Evolutionary conservation across 2,329 filamentous ascomycete species (phyloP), one percentile per base, ranked within the genome.

Genomic region (Xylaria sp.): DNA sequence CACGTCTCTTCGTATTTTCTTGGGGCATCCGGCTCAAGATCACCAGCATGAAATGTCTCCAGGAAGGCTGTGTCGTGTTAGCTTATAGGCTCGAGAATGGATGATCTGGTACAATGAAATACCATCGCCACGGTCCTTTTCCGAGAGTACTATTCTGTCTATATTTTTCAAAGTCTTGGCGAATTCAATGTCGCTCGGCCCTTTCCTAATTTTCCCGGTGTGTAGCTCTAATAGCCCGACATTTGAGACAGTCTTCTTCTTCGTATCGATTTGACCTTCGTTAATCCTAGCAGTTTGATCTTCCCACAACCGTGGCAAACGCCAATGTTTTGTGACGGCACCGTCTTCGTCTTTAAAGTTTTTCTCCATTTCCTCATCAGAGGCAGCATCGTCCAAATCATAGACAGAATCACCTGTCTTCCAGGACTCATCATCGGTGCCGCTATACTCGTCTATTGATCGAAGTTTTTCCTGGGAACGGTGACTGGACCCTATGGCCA

Each of bases 1-100:
- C 76, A 75, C 23, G 78, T 76, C 60, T 83, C 79, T 1, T 75
- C 56, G 68, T 82, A 83, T 60, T 76, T 78, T 50, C 77, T 74
- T 30, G 78, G 77, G 0, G 79, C 78, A 3, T 79, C 76, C 0
- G 81, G 79, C 56, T 82, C 80, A 1, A 83, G 70, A 53, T 85
- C 83, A 5, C 78, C 82, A 5, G 77, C 74, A 64, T 85, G 83
- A 76, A 82, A 85, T 32, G 77, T 75, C 55, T 83, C 75, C 59
- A 84, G 82, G 73, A 83, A 82, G 13, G 72, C 74, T 77, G 39
- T 55, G 65, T 30, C 32, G 23, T 45, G 43, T 60, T 48, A 45
- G n/a, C 66, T 48, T 36, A 43, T 30, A 25, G 8, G 34, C 32
- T 23, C 12, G 20, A 20, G n/a, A 34, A 9, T 15, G 1, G 25